Evolutionary conservation across 2,329 filamentous ascomycete species (phyloP).

Genomic region (Beauveria caledonica): DNA sequence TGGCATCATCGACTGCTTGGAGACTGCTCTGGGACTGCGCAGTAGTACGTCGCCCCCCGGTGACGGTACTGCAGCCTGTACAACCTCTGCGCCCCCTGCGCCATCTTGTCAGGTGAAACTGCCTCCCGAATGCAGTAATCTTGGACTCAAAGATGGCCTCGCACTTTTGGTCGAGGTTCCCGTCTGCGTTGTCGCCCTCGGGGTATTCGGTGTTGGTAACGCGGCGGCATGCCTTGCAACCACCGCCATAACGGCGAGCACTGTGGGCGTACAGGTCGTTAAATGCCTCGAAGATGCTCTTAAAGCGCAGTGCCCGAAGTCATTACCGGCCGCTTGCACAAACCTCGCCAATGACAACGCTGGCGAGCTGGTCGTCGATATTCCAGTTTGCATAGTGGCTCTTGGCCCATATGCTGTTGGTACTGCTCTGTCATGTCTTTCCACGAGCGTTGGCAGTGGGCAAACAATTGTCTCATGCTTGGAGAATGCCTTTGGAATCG

Average conservation of each 20-base stretch:
- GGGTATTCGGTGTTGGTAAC: neutral
- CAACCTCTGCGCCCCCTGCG: neutral
- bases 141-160: neutral
- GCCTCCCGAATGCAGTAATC: neutral
- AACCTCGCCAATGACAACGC: neutral
- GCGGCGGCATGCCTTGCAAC: conserved; percentile 1
- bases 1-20: neutral
- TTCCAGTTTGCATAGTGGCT: neutral
- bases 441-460: neutral
- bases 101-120: neutral
- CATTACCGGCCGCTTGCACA: neutral
- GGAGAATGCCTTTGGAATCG: neutral
- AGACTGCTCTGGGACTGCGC: neutral
- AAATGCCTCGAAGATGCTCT: neutral
- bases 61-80: neutral
- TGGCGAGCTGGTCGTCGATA: neutral
- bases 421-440: neutral
- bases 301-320: neutral
- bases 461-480: conserved; percentile 4
- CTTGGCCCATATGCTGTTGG: conserved; percentile 4
- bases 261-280: neutral
- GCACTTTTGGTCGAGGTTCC: neutral
- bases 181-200: neutral
- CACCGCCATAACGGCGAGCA: neutral
- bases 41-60: neutral